Percentiles rank a stretch among this genome's conserved stretches.
These are phyloP conservation scores for Cichorium intybus DNA, from an alignment of 140 eudicot genomes.

Conservation along the genomic window DNA sequence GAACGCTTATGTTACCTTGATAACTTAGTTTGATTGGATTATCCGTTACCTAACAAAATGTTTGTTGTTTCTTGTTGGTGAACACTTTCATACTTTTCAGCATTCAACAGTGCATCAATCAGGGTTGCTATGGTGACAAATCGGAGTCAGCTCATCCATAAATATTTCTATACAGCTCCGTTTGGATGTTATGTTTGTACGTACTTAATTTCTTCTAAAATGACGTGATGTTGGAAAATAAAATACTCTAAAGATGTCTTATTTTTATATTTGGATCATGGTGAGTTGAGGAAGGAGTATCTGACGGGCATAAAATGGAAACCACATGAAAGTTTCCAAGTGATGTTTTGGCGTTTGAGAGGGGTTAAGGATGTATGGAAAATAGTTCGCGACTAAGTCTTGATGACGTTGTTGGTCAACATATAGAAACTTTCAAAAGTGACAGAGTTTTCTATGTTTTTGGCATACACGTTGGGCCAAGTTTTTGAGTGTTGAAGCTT, in stretches of 20 bases:
- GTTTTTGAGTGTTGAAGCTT: conserved; percentile 2
- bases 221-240: not conserved
- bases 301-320: not conserved
- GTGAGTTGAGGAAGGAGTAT: conserved; percentile 10
- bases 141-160: no score
- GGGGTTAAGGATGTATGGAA: conserved; percentile 8
- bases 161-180: no score
- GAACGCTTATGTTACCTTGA: no score
- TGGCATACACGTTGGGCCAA: not conserved
- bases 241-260: not conserved
- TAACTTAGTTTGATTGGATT: no score
- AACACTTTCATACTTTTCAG: no score
- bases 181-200: not conserved
- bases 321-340: conserved; percentile 14
- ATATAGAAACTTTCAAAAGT: not conserved
- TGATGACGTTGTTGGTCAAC: no score
- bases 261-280: conserved; percentile 4
- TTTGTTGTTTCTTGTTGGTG: no score
- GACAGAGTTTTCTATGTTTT: not conserved
- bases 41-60: no score
- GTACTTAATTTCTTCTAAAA: not conserved
- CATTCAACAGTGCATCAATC: no score
- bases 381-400: not conserved
- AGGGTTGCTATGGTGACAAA: no score
- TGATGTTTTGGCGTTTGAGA: not conserved